Conservation (phyloP, 164 flowering plant genomes). For the Sextonia rubra region DNA sequence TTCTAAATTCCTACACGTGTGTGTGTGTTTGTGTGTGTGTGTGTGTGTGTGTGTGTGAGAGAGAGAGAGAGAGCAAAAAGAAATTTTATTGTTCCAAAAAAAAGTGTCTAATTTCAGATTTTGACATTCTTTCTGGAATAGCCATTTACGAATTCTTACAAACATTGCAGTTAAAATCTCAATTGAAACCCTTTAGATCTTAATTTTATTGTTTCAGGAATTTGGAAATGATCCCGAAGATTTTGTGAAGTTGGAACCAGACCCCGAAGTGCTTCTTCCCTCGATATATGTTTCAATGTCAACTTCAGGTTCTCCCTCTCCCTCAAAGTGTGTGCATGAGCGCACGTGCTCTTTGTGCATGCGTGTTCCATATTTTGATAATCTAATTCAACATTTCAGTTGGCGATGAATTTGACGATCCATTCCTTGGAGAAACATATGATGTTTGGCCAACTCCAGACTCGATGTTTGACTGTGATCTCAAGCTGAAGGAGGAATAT, state of each 20-base stretch:
- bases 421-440: background rate
- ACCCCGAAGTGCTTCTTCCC: background rate
- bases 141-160: too few relatives aligned
- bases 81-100: too few relatives aligned
- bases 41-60: too few relatives aligned
- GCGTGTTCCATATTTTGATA: background rate
- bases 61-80: too few relatives aligned
- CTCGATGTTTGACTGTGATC: background rate
- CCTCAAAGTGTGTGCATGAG: background rate
- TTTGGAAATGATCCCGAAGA: background rate
- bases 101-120: too few relatives aligned
- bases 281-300: background rate
- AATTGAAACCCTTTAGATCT: too few relatives aligned
- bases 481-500: slow-evolving; percentile 5
- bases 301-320: background rate
- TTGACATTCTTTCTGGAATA: too few relatives aligned
- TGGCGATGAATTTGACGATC: background rate
- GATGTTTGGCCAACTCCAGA: background rate
- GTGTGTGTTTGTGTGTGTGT: too few relatives aligned
- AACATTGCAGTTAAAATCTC: too few relatives aligned
- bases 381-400: background rate
- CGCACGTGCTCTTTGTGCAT: background rate
- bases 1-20: too few relatives aligned
- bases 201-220: background rate
- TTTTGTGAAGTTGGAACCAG: slow-evolving; percentile 1